A percentile compares a stretch with the other conserved stretches of the same genome.
Evolutionary conservation across 192 early-diverging fungal species (phyloP).

Genomic region (Linnemannia elongata): DNA sequence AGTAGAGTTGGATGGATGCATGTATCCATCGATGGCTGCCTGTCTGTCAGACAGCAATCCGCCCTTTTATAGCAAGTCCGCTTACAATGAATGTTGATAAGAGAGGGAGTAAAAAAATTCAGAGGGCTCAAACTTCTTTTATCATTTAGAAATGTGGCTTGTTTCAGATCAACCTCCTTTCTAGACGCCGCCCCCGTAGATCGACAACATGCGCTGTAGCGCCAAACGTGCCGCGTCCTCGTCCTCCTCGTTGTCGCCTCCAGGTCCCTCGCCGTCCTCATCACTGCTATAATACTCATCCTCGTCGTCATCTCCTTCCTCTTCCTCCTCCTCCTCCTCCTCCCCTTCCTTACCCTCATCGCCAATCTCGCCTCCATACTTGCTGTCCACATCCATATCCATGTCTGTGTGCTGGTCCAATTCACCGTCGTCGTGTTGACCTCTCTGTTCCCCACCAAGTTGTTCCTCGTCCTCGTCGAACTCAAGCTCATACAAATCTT

Average conservation of each 20-base stretch:
- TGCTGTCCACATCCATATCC: background rate
- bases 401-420: background rate
- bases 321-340: background rate
- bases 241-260: conserved; percentile 4
- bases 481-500: conserved; percentile 5
- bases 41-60: background rate
- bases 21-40: background rate
- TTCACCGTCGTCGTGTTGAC: background rate
- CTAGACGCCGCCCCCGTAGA: conserved; percentile 1
- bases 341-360: conserved; percentile 4
- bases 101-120: conserved; percentile 10
- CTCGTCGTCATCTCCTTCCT: conserved; percentile 5
- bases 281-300: conserved; percentile 8
- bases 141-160: background rate
- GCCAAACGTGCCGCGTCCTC: conserved; percentile 26
- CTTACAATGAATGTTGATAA: conserved; percentile 9
- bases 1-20: conserved; percentile 15
- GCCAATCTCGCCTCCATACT: background rate
- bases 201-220: conserved; percentile 19
- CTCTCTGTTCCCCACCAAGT: background rate
- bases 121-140: background rate
- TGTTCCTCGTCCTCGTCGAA: conserved; percentile 1
- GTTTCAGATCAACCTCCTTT: background rate
- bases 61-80: background rate
- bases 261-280: conserved; percentile 17